Conservation (phyloP, 495 filamentous ascomycete species). For the Hypoxylon perforatum region DNA sequence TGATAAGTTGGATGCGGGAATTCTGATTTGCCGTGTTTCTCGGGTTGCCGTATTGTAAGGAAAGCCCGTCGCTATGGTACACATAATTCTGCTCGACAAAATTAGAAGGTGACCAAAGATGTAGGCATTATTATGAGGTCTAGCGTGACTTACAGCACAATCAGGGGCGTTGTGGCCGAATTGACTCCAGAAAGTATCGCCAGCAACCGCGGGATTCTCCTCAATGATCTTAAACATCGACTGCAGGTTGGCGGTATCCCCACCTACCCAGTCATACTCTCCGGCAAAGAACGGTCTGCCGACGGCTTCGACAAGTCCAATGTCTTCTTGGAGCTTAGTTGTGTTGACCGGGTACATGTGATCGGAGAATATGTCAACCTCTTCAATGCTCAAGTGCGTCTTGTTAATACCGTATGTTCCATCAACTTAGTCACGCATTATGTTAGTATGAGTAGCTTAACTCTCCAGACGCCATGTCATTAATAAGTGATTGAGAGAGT, state of each 20-base stretch:
- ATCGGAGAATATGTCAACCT: conserved; percentile 64
- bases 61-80: conserved; percentile 56
- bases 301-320: conserved; percentile 51
- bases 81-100: conserved; percentile 47
- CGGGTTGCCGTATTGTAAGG: conserved; percentile 63
- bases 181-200: conserved; percentile 63
- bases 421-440: conserved; percentile 54
- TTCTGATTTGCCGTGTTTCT: conserved; percentile 54
- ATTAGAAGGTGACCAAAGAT: conserved; percentile 1
- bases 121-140: not conserved
- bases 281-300: conserved; percentile 61
- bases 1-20: conserved; percentile 53
- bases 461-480: no score
- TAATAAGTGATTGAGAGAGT: no score
- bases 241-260: conserved; percentile 48
- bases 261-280: conserved; percentile 64
- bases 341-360: conserved; percentile 64
- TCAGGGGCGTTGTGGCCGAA: conserved; percentile 64
- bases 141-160: conserved; percentile 54
- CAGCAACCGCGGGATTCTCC: conserved; percentile 51
- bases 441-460: conserved; percentile 22
- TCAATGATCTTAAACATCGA: conserved; percentile 60
- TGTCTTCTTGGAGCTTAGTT: conserved; percentile 54
- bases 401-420: conserved; percentile 67
- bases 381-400: conserved; percentile 57